These are phyloP conservation scores for Sugiyamaella castrensis DNA, from an alignment of 1,139 yeast species.

Conservation along the genomic window DNA sequence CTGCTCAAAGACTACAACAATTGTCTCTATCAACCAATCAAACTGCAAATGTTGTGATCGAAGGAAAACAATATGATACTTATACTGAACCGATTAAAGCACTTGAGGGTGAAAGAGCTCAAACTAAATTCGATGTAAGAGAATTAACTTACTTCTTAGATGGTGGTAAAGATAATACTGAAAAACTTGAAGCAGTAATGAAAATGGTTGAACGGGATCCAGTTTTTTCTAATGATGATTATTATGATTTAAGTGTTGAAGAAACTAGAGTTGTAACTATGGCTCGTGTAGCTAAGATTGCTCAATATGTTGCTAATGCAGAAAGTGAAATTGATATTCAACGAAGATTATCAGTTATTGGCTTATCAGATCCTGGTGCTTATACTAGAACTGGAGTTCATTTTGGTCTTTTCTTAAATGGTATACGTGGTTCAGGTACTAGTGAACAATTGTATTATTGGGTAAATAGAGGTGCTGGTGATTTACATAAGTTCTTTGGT, in stretches of 20 bases:
- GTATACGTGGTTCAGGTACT: slow-evolving; percentile 73
- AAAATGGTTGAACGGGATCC: slow-evolving; percentile 55
- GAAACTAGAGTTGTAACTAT: slow-evolving; percentile 54
- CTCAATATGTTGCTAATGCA: slow-evolving; percentile 50
- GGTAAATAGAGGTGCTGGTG: slow-evolving; percentile 68
- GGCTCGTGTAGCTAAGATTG: slow-evolving; percentile 47
- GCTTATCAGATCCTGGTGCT: slow-evolving; percentile 55
- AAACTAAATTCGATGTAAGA: slow-evolving; percentile 47
- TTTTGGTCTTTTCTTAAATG: slow-evolving; percentile 65
- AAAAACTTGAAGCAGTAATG: slow-evolving; percentile 46
- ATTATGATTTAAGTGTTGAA: slow-evolving; percentile 52
- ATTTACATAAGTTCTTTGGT: slow-evolving; percentile 69
- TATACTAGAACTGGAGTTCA: slow-evolving; percentile 70
- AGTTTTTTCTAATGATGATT: slow-evolving; percentile 47
- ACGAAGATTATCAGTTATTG: slow-evolving; percentile 42
- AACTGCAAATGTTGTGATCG: slow-evolving; percentile 31
- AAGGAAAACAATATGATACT: slow-evolving; percentile 34
- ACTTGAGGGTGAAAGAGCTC: slow-evolving; percentile 48
- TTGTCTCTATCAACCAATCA: slow-evolving; percentile 15
- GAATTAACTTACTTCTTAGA: slow-evolving; percentile 54
- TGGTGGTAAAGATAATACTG: slow-evolving; percentile 49
- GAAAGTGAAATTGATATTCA: slow-evolving; percentile 39
- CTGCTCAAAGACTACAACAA: background rate
- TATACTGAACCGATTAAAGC: slow-evolving; percentile 39
- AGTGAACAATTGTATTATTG: slow-evolving; percentile 59